Evolutionary conservation across 2,329 filamentous ascomycete genomes (phyloP), one percentile per base, ranked within the genome.

Genomic region (Graphiopsis chlorocephala): DNA sequence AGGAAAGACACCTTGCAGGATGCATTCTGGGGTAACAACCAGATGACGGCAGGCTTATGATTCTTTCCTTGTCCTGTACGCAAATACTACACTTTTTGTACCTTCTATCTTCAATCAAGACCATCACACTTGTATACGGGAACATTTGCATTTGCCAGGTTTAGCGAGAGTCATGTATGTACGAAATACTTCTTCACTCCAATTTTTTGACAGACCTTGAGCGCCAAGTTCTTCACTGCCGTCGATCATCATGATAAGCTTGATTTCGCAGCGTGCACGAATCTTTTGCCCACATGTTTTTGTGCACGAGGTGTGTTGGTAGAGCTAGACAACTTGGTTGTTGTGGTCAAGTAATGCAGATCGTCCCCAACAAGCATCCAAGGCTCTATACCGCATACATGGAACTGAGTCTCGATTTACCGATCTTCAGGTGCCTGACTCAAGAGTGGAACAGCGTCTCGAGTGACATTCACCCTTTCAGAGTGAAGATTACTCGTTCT

Each of bases 11-110:
- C 47, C 35, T 38, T 55, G 63, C 55, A 31, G 35, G 28, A 35
- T 64, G 63, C 28, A 31, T 48, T 29, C 45, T 38, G 53, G 52
- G 61, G 52, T 64, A 59, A 59, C 61, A 64, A 64, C 52, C 42
- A 48, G 26, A 53, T 29, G 15, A 28, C 29, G 26, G 58, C 42
- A 26, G 47, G 38, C 12, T 50, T 31, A 58, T 45, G 55, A 58
- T 45, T 33, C 35, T 58, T 45, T 42, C 12, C 35, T 58, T 58
- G 55, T 29, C 15, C 23, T 58, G 55, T 58, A 58, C 55, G 55
- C 55, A 56, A 53, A 11, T 45, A 58, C 35, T 58, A 58, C 35
- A 58, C 35, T 58, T 58, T 58, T n/a, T 58, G 55, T 45, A 58
- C 31, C 55, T 58, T 58, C 35, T 58, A 58, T 20, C 31, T 45